These are phyloP conservation scores for Tuber brumale DNA, from an alignment of 495 filamentous ascomycete genomes.

Conservation along the genomic window DNA sequence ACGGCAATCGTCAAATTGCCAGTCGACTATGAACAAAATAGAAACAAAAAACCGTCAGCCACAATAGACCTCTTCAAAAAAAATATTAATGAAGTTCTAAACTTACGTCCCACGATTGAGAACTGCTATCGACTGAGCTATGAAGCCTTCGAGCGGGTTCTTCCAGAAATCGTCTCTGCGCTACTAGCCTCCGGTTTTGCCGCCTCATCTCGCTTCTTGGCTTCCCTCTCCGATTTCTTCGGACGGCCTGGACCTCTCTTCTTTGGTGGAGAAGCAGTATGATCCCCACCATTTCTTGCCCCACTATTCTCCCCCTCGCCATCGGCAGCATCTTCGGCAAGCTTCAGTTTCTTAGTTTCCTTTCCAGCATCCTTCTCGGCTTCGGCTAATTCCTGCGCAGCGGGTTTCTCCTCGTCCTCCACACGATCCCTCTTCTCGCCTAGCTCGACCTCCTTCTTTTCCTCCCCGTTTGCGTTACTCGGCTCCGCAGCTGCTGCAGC, in stretches of 20 bases:
- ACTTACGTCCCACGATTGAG: not conserved
- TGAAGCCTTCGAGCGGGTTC: constrained; percentile 36
- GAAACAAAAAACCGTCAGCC: not conserved
- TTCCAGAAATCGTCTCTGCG: constrained; percentile 34
- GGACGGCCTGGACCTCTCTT: constrained; percentile 48
- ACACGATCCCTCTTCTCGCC: constrained; percentile 43
- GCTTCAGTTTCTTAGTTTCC: constrained; percentile 42
- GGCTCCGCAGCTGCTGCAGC: constrained; percentile 38
- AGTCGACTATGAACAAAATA: not conserved
- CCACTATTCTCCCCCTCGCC: constrained; percentile 35
- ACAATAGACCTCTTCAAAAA: not conserved
- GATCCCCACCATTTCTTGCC: constrained; percentile 26
- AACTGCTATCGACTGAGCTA: not conserved
- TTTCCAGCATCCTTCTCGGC: constrained; percentile 44
- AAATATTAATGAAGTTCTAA: not conserved
- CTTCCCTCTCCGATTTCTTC: constrained; percentile 42
- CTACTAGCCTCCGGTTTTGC: constrained; percentile 31
- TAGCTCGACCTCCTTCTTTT: constrained; percentile 39
- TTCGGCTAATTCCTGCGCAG: constrained; percentile 28
- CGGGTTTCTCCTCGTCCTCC: constrained; percentile 42
- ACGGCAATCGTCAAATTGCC: not conserved
- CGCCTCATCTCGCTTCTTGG: constrained; percentile 34
- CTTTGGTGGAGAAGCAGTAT: constrained; percentile 23
- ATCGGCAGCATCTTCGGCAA: constrained; percentile 30
- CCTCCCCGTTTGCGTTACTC: constrained; percentile 37